Evolutionary conservation across 345 rosid genomes (phyloP).

Genomic region (Sisymbrium altissimum): DNA sequence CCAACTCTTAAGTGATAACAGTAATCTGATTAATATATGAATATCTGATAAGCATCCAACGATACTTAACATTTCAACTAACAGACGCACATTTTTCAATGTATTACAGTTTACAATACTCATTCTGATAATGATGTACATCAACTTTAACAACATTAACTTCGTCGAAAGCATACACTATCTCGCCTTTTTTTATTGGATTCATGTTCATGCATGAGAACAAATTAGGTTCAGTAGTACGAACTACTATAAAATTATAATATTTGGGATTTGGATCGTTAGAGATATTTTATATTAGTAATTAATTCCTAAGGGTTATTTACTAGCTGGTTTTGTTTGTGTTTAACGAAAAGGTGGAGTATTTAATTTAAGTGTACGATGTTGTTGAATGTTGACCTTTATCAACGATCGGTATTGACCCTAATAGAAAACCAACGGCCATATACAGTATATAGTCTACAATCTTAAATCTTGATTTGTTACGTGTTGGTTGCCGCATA

Average conservation of each 20-base stretch:
- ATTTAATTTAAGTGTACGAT: slow-evolving; percentile 7
- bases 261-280: neutral
- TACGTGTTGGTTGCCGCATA: neutral
- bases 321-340: slow-evolving; percentile 18
- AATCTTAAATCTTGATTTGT: neutral
- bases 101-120: neutral
- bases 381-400: slow-evolving; percentile 1
- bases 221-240: neutral
- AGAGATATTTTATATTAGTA: neutral
- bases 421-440: slow-evolving; percentile 12
- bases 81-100: neutral
- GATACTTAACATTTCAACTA: neutral
- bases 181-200: slow-evolving; percentile 13
- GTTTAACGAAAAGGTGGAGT: slow-evolving; percentile 14
- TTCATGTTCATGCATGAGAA: slow-evolving; percentile 24
- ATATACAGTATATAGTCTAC: neutral
- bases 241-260: neutral
- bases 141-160: neutral
- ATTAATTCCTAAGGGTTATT: neutral
- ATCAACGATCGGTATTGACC: neutral
- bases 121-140: neutral
- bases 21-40: neutral
- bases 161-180: neutral
- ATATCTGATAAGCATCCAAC: neutral
- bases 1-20: too few relatives aligned